A percentile compares a stretch with the other conserved stretches of the same genome.
Conservation (phyloP, 2,329 filamentous ascomycete genomes). For the Pseudocercospora pini-densiflorae region DNA sequence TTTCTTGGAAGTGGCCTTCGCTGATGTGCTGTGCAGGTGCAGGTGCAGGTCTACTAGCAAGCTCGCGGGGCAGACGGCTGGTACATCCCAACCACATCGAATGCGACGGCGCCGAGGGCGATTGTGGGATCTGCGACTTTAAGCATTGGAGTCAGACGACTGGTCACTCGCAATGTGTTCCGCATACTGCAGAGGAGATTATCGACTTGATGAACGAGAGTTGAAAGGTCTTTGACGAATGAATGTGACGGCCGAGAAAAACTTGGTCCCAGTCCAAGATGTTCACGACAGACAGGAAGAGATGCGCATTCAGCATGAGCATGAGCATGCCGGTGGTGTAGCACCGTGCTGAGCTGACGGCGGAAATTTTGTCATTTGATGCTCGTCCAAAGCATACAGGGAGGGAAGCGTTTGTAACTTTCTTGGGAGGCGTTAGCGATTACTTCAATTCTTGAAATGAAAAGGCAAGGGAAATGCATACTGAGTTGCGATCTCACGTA, state of each 20-base stretch:
- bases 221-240: background rate
- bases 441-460: background rate
- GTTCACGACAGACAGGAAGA: constrained; percentile 15
- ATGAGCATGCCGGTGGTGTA: background rate
- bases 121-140: background rate
- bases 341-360: background rate
- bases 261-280: constrained; percentile 16
- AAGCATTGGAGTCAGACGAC: background rate
- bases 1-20: background rate
- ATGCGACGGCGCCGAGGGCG: background rate
- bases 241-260: constrained; percentile 6
- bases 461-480: background rate
- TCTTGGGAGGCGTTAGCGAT: background rate
- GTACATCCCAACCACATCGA: background rate
- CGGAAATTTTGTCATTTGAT: background rate
- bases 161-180: background rate
- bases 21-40: background rate
- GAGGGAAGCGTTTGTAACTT: background rate
- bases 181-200: background rate
- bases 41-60: background rate
- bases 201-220: background rate
- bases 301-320: background rate
- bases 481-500: background rate
- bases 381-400: background rate
- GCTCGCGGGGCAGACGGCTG: no score